Evolutionary conservation across 192 early-diverging fungal species (phyloP).

Genomic region (Gryganskiella cystojenkinii): DNA sequence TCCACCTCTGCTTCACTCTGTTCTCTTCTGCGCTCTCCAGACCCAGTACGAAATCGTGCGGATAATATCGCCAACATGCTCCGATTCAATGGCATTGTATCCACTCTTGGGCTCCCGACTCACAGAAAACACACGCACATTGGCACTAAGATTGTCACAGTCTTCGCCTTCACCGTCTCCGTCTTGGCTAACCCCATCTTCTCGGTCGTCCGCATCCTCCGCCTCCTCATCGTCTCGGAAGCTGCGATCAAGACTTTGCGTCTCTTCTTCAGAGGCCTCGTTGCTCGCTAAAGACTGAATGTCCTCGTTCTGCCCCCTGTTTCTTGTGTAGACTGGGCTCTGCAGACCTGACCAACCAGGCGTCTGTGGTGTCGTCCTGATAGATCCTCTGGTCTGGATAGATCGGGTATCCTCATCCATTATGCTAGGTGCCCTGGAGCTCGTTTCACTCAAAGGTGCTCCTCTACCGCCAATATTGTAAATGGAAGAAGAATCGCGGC

Average conservation of each 20-base stretch:
- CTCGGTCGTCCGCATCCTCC: background rate
- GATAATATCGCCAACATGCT: conserved; percentile 52
- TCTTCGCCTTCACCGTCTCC: background rate
- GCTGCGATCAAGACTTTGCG: background rate
- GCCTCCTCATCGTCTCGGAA: background rate
- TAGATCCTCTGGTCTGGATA: background rate
- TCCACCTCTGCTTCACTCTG: background rate
- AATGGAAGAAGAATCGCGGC: conserved; percentile 9
- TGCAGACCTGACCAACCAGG: background rate
- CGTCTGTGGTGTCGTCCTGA: background rate
- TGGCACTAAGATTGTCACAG: conserved; percentile 1
- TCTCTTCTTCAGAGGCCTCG: no score
- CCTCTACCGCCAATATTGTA: background rate
- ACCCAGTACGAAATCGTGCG: conserved; percentile 49
- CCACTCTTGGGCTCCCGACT: conserved; percentile 52
- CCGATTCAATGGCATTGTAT: conserved; percentile 38
- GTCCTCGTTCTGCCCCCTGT: background rate
- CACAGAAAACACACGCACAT: conserved; percentile 45
- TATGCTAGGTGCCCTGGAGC: conserved; percentile 17
- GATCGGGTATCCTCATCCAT: conserved; percentile 20
- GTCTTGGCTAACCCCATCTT: background rate
- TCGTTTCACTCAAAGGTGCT: conserved; percentile 8
- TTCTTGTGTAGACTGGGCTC: background rate
- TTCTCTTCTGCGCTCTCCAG: conserved; percentile 29
- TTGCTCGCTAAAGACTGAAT: background rate